Conservation (phyloP, 768 basidiomycete genomes). For the Russula griseocarnosa region DNA sequence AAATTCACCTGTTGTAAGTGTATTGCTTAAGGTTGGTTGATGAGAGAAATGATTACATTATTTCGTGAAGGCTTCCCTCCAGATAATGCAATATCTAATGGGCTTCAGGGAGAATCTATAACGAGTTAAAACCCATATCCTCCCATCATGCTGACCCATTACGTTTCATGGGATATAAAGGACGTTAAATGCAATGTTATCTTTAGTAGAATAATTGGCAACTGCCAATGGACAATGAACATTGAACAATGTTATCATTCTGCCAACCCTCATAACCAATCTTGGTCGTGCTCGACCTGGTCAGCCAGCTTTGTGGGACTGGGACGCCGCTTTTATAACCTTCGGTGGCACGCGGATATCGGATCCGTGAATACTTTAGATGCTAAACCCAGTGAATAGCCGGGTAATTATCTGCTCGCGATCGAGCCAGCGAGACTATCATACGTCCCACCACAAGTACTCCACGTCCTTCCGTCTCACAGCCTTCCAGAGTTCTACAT, state of each 20-base stretch:
- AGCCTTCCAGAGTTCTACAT: neutral
- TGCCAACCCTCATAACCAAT: neutral
- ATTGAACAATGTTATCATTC: neutral
- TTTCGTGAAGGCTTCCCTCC: conserved; percentile 53
- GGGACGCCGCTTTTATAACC: neutral
- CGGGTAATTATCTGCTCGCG: conserved; percentile 14
- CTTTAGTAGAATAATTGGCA: neutral
- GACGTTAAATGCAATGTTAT: neutral
- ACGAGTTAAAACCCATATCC: neutral
- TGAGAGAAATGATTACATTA: neutral
- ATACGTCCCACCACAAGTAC: neutral
- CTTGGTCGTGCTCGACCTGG: neutral
- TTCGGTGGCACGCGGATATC: neutral
- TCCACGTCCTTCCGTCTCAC: neutral
- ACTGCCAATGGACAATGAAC: neutral
- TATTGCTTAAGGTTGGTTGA: neutral
- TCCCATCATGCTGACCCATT: too few relatives aligned
- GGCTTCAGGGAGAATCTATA: conserved; percentile 53
- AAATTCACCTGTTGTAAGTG: conserved; percentile 57
- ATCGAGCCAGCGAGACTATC: neutral
- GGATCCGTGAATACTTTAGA: neutral
- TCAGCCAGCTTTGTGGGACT: neutral
- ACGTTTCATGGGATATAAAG: neutral
- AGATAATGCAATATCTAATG: conserved; percentile 65
- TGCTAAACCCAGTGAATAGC: conserved; percentile 5